Percentiles rank a stretch among this genome's conserved stretches.
phyloP scores from a whole-genome alignment of 441 rosid genomes.

The Erodium texanum region DNA sequence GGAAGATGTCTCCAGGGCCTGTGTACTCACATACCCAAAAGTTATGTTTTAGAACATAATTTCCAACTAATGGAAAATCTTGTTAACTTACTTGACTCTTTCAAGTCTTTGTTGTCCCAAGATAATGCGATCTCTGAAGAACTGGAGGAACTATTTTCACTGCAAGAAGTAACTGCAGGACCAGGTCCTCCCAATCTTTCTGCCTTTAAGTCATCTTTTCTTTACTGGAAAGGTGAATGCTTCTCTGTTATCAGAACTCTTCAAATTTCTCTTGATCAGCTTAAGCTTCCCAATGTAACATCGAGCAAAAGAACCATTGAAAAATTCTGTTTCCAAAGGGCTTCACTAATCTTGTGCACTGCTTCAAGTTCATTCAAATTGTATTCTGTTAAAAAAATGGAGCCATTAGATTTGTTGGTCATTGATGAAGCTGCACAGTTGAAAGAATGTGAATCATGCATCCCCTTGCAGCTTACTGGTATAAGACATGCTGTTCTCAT shows the following conservation, averaged over 20 bases:
- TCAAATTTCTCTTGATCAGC: constrained; percentile 11
- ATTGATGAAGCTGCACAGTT: constrained; percentile 24
- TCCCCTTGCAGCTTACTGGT: constrained; percentile 18
- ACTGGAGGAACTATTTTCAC: constrained; percentile 12
- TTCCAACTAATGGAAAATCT: background rate
- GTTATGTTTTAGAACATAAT: background rate
- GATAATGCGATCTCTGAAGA: constrained; percentile 8
- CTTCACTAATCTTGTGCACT: constrained; percentile 19
- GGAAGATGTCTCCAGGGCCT: constrained; percentile 10
- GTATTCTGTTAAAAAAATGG: constrained; percentile 4
- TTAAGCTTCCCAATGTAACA: constrained; percentile 5
- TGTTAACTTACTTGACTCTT: constrained; percentile 11
- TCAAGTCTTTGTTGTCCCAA: constrained; percentile 3
- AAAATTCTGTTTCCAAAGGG: constrained; percentile 12
- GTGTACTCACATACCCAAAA: constrained; percentile 15
- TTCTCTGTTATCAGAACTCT: constrained; percentile 9
- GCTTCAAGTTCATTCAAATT: constrained; percentile 15
- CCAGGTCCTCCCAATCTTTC: background rate
- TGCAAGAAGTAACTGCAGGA: background rate
- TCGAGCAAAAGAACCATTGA: background rate
- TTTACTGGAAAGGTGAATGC: constrained; percentile 13
- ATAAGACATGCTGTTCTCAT: constrained; percentile 13
- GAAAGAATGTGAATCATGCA: constrained; percentile 21
- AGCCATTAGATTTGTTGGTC: constrained; percentile 12
- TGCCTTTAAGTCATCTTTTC: background rate